These are phyloP conservation scores for Xenosphaeropsis pyriputrescens DNA, from an alignment of 2,329 filamentous ascomycete genomes.

Conservation along the genomic window DNA sequence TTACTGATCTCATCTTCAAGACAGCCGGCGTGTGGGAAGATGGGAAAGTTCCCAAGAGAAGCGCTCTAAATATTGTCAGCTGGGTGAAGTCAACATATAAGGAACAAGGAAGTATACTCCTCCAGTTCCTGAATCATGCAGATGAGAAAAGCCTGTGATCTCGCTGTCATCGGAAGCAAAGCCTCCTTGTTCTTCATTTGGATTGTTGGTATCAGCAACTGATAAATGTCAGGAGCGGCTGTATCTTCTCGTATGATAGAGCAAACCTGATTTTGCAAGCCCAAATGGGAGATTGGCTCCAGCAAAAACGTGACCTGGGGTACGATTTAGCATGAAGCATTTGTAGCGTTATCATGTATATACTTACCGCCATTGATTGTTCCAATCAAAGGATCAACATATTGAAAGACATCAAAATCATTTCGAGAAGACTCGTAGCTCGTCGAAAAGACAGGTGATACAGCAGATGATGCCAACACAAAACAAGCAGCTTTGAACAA, in stretches of 20 bases:
- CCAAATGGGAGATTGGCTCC: conserved; percentile 38
- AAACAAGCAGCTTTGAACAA: too few relatives aligned
- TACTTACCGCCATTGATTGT: conserved; percentile 31
- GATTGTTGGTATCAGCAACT: conserved; percentile 34
- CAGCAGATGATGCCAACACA: too few relatives aligned
- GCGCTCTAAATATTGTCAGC: conserved; percentile 18
- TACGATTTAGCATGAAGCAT: neutral
- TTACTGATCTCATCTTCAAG: conserved; percentile 42
- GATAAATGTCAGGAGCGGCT: conserved; percentile 23
- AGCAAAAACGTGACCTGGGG: conserved; percentile 33
- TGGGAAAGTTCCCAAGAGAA: conserved; percentile 58
- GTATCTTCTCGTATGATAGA: neutral
- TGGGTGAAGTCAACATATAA: neutral
- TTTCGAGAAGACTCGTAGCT: neutral
- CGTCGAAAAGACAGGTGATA: too few relatives aligned
- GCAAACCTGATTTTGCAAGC: conserved; percentile 7
- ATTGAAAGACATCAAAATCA: conserved; percentile 21
- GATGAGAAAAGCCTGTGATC: conserved; percentile 17
- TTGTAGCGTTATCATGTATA: neutral
- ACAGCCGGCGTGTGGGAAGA: conserved; percentile 53
- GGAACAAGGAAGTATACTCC: conserved; percentile 11
- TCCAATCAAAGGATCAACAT: conserved; percentile 37
- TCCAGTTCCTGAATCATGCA: conserved; percentile 30
- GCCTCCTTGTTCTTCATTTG: conserved; percentile 36
- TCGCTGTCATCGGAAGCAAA: conserved; percentile 32